These are phyloP conservation scores for Colletotrichum lindemuthianum DNA, from an alignment of 2,329 filamentous ascomycete species.

Conservation along the genomic window DNA sequence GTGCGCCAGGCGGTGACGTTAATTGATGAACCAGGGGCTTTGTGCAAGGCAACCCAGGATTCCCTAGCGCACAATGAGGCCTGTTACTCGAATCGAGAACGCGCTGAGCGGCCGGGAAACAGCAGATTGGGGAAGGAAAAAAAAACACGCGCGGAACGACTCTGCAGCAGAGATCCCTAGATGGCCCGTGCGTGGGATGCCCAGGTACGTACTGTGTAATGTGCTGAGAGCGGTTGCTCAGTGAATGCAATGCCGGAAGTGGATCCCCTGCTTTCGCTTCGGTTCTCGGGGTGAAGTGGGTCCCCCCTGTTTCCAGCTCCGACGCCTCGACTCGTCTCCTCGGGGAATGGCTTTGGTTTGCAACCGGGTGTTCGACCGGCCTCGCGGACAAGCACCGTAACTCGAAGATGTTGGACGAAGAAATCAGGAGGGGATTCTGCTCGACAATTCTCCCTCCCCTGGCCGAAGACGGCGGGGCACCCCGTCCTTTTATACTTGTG, in stretches of 20 bases:
- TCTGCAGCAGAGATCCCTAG: no score
- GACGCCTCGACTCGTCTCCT: slow-evolving; percentile 15
- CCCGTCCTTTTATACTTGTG: slow-evolving; percentile 34
- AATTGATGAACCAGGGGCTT: slow-evolving; percentile 2
- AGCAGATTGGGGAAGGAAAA: no score
- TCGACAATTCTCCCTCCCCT: slow-evolving; percentile 12
- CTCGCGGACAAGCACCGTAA: slow-evolving; percentile 27
- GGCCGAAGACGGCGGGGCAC: slow-evolving; percentile 32
- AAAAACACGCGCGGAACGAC: no score
- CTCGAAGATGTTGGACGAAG: slow-evolving; percentile 19
- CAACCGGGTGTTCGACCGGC: slow-evolving; percentile 30
- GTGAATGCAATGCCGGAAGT: slow-evolving; percentile 35
- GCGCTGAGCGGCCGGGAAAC: slow-evolving; percentile 11
- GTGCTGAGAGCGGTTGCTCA: slow-evolving; percentile 21
- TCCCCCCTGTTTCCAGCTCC: slow-evolving; percentile 22
- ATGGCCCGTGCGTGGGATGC: slow-evolving; percentile 15
- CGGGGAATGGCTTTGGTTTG: slow-evolving; percentile 27
- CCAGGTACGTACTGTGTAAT: no score
- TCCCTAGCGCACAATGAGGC: no score
- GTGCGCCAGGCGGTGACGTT: slow-evolving; percentile 23
- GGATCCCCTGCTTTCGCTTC: slow-evolving; percentile 21
- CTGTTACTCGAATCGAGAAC: slow-evolving; percentile 17
- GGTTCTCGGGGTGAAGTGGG: slow-evolving; percentile 27
- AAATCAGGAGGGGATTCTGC: slow-evolving; percentile 24
- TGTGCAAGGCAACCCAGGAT: neutral